These are phyloP conservation scores for Talaromyces sp. DNA, from an alignment of 2,329 filamentous ascomycete genomes.

Conservation along the genomic window DNA sequence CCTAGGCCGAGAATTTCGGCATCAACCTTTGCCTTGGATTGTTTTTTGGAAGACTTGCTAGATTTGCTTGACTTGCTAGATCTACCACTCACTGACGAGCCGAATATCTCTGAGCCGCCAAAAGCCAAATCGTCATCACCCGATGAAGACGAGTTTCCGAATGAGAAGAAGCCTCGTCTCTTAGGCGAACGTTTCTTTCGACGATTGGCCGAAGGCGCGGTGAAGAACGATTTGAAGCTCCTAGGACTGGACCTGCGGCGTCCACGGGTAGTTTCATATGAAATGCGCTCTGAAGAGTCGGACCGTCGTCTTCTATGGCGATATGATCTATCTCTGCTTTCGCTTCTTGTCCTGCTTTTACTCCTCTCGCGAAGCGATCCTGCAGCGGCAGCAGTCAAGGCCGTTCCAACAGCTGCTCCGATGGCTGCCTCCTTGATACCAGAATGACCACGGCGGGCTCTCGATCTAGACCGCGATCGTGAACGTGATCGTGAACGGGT, in stretches of 20 bases:
- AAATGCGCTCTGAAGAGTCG: constrained; percentile 38
- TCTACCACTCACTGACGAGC: constrained; percentile 5
- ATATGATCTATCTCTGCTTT: constrained; percentile 7
- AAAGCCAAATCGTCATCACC: constrained; percentile 65
- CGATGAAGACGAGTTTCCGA: constrained; percentile 61
- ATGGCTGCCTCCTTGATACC: constrained; percentile 28
- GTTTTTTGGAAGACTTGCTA: constrained; percentile 18
- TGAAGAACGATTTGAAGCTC: constrained; percentile 60
- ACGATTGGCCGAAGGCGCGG: constrained; percentile 51
- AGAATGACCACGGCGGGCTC: constrained; percentile 16
- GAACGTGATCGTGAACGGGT: constrained; percentile 36
- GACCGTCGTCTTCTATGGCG: constrained; percentile 33
- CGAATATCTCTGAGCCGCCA: constrained; percentile 53
- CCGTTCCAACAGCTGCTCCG: constrained; percentile 27
- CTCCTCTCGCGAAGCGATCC: constrained; percentile 1
- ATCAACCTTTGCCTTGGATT: constrained; percentile 32
- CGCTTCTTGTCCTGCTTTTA: not conserved
- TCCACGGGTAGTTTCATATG: constrained; percentile 1
- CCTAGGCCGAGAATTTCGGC: constrained; percentile 44
- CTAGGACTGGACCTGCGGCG: constrained; percentile 11
- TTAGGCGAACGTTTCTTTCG: constrained; percentile 41
- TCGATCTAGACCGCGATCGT: constrained; percentile 28
- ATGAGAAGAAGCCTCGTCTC: constrained; percentile 49
- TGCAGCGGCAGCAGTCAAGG: constrained; percentile 4
- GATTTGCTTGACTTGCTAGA: constrained; percentile 27